These are phyloP conservation scores for Cladosporium sp. DNA, from an alignment of 2,329 filamentous ascomycete species.

Conservation along the genomic window DNA sequence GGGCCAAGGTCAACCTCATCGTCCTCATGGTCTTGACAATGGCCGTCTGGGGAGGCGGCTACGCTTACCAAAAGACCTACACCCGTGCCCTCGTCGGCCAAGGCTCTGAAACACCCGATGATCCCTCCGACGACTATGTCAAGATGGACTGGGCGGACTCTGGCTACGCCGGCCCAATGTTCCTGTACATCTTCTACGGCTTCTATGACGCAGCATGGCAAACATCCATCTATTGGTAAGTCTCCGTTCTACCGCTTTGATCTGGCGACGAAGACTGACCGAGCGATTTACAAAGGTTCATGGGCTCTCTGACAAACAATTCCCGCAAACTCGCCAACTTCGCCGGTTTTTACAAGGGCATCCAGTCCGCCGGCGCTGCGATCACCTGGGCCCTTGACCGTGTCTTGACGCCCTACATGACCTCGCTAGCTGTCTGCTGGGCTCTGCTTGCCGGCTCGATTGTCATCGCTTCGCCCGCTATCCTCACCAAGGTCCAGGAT, in stretches of 20 bases:
- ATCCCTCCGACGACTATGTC: constrained; percentile 1
- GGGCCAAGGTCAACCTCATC: constrained; percentile 47
- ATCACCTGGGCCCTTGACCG: neutral
- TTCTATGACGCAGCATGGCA: constrained; percentile 87
- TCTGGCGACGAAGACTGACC: neutral
- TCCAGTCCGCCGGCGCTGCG: constrained; percentile 71
- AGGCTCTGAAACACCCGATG: constrained; percentile 22
- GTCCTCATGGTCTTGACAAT: constrained; percentile 68
- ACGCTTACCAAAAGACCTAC: constrained; percentile 71
- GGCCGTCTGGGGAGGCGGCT: constrained; percentile 79
- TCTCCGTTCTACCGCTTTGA: neutral
- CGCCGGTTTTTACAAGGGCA: constrained; percentile 85
- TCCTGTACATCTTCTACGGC: constrained; percentile 87
- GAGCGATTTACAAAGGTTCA: constrained; percentile 67
- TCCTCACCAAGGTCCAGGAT: neutral
- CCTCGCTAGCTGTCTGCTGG: neutral
- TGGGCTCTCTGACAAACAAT: constrained; percentile 91
- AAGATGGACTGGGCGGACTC: constrained; percentile 65
- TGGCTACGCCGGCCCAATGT: constrained; percentile 75
- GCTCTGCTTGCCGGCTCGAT: neutral
- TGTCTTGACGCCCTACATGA: neutral
- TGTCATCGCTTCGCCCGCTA: neutral
- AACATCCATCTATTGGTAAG: constrained; percentile 68
- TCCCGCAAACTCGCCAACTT: constrained; percentile 88
- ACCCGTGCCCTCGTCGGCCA: constrained; percentile 32